Percentiles rank a stretch among this genome's conserved stretches.
These are phyloP conservation scores for Clavariopsis aquatica DNA, from an alignment of 495 filamentous ascomycete genomes.

Conservation along the genomic window DNA sequence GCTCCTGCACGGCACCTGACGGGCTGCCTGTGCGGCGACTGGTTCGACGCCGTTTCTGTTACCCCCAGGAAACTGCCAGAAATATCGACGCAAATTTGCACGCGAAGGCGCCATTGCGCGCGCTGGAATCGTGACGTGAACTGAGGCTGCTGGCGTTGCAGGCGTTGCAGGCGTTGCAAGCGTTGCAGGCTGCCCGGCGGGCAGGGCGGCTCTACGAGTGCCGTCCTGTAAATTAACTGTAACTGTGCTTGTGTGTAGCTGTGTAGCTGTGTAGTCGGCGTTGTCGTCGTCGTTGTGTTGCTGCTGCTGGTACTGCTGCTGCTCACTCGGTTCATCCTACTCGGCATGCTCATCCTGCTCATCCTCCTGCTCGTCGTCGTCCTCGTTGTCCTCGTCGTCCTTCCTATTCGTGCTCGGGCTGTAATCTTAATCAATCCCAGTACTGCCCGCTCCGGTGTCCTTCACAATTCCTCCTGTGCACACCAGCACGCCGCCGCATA, in stretches of 20 bases:
- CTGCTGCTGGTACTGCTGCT: too few species aligned
- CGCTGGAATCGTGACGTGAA: neutral
- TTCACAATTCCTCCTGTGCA: neutral
- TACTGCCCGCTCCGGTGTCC: neutral
- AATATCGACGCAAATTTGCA: slow-evolving; percentile 32
- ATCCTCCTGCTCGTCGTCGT: too few species aligned
- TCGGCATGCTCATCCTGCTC: too few species aligned
- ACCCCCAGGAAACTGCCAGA: slow-evolving; percentile 17
- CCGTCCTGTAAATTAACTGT: too few species aligned
- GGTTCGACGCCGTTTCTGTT: slow-evolving; percentile 37
- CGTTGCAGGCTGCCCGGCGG: neutral
- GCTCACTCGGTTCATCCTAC: too few species aligned
- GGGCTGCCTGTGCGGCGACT: slow-evolving; percentile 23
- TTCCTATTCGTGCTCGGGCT: too few species aligned
- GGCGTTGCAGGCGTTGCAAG: neutral
- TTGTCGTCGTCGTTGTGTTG: too few species aligned
- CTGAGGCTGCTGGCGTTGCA: neutral
- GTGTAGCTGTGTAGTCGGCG: too few species aligned
- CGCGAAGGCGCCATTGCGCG: slow-evolving; percentile 22
- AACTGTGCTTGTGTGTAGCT: too few species aligned
- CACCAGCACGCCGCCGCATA: neutral
- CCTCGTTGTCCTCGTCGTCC: too few species aligned
- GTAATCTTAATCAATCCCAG: neutral
- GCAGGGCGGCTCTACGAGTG: too few species aligned
- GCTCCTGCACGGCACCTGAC: slow-evolving; percentile 22